Conservation (phyloP, 371 early-diverging fungal genomes). For the Nematocida major region DNA sequence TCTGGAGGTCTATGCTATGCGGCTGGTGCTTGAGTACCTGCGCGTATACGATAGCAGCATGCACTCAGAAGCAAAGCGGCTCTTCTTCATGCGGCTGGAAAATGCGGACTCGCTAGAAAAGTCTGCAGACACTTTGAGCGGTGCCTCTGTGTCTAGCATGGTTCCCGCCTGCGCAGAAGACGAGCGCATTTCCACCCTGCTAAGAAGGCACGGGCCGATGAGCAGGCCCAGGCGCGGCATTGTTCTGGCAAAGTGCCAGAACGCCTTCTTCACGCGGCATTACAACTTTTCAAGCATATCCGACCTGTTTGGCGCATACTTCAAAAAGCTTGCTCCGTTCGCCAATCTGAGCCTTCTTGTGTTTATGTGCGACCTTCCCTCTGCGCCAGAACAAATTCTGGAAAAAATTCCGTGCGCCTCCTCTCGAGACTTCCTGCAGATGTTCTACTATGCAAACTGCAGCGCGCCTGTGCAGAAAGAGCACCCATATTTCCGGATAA, state of each 20-base stretch:
- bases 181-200: neutral
- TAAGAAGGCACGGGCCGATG: neutral
- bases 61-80: no score
- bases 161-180: neutral
- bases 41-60: slow-evolving; percentile 22
- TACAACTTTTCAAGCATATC: slow-evolving; percentile 1
- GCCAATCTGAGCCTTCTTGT: slow-evolving; percentile 2
- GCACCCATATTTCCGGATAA: neutral
- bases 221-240: neutral
- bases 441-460: neutral
- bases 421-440: slow-evolving; percentile 2
- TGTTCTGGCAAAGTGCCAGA: slow-evolving; percentile 21
- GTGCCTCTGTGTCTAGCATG: neutral
- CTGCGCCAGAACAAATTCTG: neutral
- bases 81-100: no score
- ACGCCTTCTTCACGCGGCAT: slow-evolving; percentile 17
- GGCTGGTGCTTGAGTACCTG: slow-evolving; percentile 6
- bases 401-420: slow-evolving; percentile 17
- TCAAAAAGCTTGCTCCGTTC: neutral
- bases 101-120: no score
- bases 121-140: no score
- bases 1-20: slow-evolving; percentile 11
- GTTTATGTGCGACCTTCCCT: neutral
- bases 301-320: neutral
- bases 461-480: neutral